Base-by-base conservation (phyloP, 2,329 filamentous ascomycete species). In the Aspergillus intermedius region DNA sequence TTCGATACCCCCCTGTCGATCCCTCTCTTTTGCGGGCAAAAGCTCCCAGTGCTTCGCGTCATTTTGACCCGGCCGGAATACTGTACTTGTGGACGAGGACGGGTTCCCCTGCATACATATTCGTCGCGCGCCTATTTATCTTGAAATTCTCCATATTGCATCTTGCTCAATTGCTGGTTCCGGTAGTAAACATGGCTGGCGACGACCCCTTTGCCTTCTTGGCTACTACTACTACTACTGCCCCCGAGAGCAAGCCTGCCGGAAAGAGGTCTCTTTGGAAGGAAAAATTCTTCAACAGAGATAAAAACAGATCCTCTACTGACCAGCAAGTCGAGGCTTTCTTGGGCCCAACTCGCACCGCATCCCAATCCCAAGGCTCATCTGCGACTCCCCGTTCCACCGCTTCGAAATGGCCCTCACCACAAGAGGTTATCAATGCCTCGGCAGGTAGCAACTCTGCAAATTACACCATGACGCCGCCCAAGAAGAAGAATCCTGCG, bases 261-360 rank as follows among this genome's bases (percentile, higher is more conserved):
- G 46, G 58, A 23, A 66, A 66, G 49, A 68, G 63, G 47, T 50
- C 57, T 4, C 59, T 64, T 59, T 79, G 77, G 77, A 71, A 70
- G 54, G 72, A 71, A 49, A 79, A 78, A 61, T 63, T 78, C 45
- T 76, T 77, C 55, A 65, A 64, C 35, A 69, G 69, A 46, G 71
- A 73, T 40, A 71, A 69, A 56, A 60, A 56, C 46, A 58, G 60
- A 45, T 59, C 56, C 44, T 66, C 67, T 47, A 64, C 74, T 39
- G 67, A 75, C 51, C 65, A 69, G 47, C 70, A 72, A 54, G 74
- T 83, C 48, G 73, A 75, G 64, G 79, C 79, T 60, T 83, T 83
- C 63, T 72, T 83, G 49, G 77, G 75, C 54, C 74, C 77, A 45
- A 76, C 75, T 42, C 76, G 74, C 45, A 69, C 76, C 5, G 72